A percentile compares a stretch with the other conserved stretches of the same genome.
phyloP scores from a whole-genome alignment of 306 rosid species.

The Lupinus albus region DNA sequence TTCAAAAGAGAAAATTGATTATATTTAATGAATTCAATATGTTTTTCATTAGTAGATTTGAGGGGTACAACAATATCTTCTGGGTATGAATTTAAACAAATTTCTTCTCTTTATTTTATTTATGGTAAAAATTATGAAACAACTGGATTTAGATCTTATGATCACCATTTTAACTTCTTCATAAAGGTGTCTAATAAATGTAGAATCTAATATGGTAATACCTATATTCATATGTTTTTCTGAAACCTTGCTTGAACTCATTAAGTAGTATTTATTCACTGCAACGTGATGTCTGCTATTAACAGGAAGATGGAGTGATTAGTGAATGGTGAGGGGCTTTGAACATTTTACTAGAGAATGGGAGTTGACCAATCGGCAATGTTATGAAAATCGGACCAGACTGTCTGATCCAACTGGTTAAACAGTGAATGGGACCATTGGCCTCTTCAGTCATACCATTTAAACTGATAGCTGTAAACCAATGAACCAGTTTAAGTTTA shows the following conservation, averaged over 20 bases:
- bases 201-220: constrained; percentile 17
- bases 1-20: constrained; percentile 7
- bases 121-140: neutral
- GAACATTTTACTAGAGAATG: neutral
- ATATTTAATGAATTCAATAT: neutral
- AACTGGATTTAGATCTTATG: neutral
- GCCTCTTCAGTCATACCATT: neutral
- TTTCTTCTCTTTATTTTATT: neutral
- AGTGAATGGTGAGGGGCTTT: constrained; percentile 14
- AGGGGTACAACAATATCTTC: constrained; percentile 9
- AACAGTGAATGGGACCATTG: neutral
- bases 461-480: neutral
- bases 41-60: neutral
- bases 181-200: neutral
- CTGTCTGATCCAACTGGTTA: neutral
- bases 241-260: constrained; percentile 5
- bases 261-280: neutral
- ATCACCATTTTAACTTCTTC: constrained; percentile 20
- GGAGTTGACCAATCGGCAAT: constrained; percentile 17
- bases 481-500: neutral
- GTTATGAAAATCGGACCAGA: neutral
- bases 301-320: neutral
- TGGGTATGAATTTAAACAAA: constrained; percentile 22
- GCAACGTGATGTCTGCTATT: neutral
- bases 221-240: constrained; percentile 20